A percentile compares a stretch with the other conserved stretches of the same genome.
phyloP scores from a whole-genome alignment of 371 early-diverging fungal species.

The Syncephalastrum monosporum region DNA sequence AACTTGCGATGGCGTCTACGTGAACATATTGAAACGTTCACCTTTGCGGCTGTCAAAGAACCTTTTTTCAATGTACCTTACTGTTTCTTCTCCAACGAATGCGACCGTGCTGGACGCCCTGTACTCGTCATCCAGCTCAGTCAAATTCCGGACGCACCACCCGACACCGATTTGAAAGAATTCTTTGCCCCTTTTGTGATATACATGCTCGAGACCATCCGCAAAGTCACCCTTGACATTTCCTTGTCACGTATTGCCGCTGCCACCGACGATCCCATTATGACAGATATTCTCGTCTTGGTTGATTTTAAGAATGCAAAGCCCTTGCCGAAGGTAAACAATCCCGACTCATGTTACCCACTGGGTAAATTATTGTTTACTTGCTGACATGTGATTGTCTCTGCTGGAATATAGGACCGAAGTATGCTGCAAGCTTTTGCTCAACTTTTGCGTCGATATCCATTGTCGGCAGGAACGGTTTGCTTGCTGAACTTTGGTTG shows the following conservation, averaged over 20 bases:
- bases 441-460: constrained; percentile 37
- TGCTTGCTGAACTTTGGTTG: constrained; percentile 46
- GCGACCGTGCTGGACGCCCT: constrained; percentile 34
- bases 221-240: constrained; percentile 24
- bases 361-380: not conserved
- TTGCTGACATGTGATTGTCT: constrained; percentile 2
- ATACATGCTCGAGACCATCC: constrained; percentile 39
- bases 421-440: constrained; percentile 28
- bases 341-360: not conserved
- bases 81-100: constrained; percentile 34
- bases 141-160: constrained; percentile 23
- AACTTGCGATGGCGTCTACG: constrained; percentile 43
- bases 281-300: constrained; percentile 32
- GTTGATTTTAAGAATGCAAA: constrained; percentile 41
- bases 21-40: constrained; percentile 25
- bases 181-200: constrained; percentile 32
- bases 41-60: constrained; percentile 10
- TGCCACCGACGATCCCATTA: constrained; percentile 15
- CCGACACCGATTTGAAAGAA: constrained; percentile 15
- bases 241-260: constrained; percentile 20
- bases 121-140: constrained; percentile 33
- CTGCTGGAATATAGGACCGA: constrained; percentile 24
- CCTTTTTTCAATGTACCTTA: constrained; percentile 27
- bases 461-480: constrained; percentile 35
- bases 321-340: constrained; percentile 35